Percentiles rank a stretch among this genome's conserved stretches.
Evolutionary conservation across 2,329 filamentous ascomycete species (phyloP).

Genomic region (Beauveria sp.): DNA sequence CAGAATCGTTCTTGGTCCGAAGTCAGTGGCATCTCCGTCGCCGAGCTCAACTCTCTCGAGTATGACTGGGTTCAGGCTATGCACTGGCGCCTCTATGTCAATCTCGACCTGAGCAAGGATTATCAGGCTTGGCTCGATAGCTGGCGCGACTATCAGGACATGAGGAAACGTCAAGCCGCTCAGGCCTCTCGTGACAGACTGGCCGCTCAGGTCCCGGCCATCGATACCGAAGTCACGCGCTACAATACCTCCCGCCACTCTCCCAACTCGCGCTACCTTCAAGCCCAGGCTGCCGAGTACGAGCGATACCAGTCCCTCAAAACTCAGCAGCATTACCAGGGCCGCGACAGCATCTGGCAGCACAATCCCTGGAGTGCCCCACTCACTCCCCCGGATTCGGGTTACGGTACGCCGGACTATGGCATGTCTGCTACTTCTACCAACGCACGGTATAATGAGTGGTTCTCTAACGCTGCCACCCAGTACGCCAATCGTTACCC

Average conservation of each 20-base stretch:
- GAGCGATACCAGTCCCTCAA: constrained; percentile 41
- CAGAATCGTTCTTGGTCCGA: constrained; percentile 96
- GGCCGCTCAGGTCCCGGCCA: constrained; percentile 38
- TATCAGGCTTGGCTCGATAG: constrained; percentile 56
- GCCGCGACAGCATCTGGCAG: constrained; percentile 38
- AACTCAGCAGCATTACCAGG: constrained; percentile 33
- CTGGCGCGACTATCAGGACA: constrained; percentile 50
- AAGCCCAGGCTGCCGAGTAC: constrained; percentile 49
- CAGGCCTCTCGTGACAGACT: constrained; percentile 43
- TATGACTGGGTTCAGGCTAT: constrained; percentile 81
- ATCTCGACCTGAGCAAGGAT: constrained; percentile 68
- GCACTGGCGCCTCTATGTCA: constrained; percentile 78
- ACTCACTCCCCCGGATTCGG: constrained; percentile 53
- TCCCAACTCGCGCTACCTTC: constrained; percentile 39
- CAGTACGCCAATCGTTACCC: constrained; percentile 40
- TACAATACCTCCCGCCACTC: constrained; percentile 31
- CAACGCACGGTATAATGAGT: constrained; percentile 51
- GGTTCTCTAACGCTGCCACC: constrained; percentile 40
- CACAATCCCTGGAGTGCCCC: constrained; percentile 41
- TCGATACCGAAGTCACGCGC: constrained; percentile 35
- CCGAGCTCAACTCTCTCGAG: constrained; percentile 79
- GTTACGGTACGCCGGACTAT: constrained; percentile 54
- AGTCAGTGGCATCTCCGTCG: constrained; percentile 80
- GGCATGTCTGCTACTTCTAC: constrained; percentile 46
- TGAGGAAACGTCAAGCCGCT: constrained; percentile 45